These are phyloP conservation scores for Aspergillus caelatus DNA, from an alignment of 2,329 filamentous ascomycete species.

Conservation along the genomic window DNA sequence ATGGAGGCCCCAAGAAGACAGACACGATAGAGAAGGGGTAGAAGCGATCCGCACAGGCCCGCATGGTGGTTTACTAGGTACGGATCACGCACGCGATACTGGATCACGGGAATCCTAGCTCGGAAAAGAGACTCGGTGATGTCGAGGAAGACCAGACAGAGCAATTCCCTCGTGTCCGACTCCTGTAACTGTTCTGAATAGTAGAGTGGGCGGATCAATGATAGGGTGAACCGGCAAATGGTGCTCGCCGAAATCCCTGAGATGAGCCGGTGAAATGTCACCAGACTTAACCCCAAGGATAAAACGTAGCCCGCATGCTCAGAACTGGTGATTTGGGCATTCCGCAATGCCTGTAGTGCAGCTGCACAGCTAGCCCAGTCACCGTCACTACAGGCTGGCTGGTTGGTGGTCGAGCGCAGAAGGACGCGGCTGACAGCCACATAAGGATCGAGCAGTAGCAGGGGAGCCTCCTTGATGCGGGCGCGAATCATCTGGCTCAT, in stretches of 20 bases:
- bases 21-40: conserved; percentile 4
- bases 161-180: not conserved
- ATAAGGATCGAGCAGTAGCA: not conserved
- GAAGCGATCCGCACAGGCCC: conserved; percentile 4
- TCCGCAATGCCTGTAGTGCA: not conserved
- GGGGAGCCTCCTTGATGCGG: not conserved
- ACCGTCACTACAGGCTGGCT: not conserved
- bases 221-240: conserved; percentile 3
- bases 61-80: conserved; percentile 3
- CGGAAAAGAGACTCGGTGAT: conserved; percentile 1
- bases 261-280: conserved; percentile 4
- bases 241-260: conserved; percentile 1
- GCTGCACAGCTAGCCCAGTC: conserved; percentile 1
- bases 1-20: not conserved
- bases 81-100: not conserved
- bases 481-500: not conserved
- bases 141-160: conserved; percentile 6
- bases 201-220: not conserved
- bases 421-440: conserved; percentile 1
- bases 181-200: not conserved
- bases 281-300: not conserved
- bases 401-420: not conserved
- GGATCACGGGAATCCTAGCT: not conserved
- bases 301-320: conserved; percentile 4
- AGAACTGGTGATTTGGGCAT: not conserved